Evolutionary conservation across 108 stramenopile species (phyloP), one percentile per base, ranked within the genome.

Genomic region (Licmophora abbreviata): DNA sequence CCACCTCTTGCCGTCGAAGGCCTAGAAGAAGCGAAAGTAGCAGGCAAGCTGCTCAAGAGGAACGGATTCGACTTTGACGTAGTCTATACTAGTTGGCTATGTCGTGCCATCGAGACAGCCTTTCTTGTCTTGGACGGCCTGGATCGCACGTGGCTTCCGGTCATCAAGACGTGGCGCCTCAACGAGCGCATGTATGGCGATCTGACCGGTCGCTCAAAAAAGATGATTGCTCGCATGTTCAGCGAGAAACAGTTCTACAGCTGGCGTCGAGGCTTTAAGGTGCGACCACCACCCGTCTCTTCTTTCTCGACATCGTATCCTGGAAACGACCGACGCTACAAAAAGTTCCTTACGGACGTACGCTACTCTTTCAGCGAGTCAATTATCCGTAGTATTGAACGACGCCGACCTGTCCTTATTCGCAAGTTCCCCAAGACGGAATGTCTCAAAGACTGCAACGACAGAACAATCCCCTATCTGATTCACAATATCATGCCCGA

Each of bases 181-280:
- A 96, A 98, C 57, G 95, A 95, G 69, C 57, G 81, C 34, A 40
- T 35, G 81, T 94, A 89, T 55, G 89, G 84, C 5, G 69, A 64
- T 24, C 67, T 92, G 11, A 91, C 92, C 20, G 96, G 98, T 0
- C 58, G 93, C 20, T 79, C 84, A 18, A 97, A 97, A 65, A 71
- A 82, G 33, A 92, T 97, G 88, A 93, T 96, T 1, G 79, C 85
- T 24, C 83, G 85, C 48, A 69, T 83, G 30, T 78, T 94, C 73
- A 93, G 94, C 25, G 91, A 87, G 29, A 70, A 86, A n/a, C 96
- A 96, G 63, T 94, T 97, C 57, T 77, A 71, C 54, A 71, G 73
- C 35, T 97, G 96, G 96, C 56, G 96, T 34, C 63, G 96, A 12
- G 89, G 91, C 8, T 97, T 74, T 57, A 65, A 76, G 20, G 74